phyloP scores from a whole-genome alignment of 768 basidiomycete species.

The Coprinopsis marcescibilis region DNA sequence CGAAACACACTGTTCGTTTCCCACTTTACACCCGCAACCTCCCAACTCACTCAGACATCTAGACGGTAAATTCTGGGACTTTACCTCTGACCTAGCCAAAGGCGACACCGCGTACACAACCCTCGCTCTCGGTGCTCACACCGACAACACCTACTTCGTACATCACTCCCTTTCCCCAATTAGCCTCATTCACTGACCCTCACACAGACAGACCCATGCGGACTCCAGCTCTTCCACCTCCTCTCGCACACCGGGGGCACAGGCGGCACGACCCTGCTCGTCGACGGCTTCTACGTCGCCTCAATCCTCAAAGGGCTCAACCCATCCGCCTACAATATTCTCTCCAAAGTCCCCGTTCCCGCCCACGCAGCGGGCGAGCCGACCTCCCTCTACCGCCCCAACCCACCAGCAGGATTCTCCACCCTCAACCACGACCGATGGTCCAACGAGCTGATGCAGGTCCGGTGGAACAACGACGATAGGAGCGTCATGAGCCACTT shows the following conservation, averaged over 20 bases:
- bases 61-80: conserved; percentile 98
- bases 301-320: conserved; percentile 67
- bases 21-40: neutral
- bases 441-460: conserved; percentile 61
- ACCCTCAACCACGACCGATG: conserved; percentile 60
- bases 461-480: conserved; percentile 95
- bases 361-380: conserved; percentile 87
- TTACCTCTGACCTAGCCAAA: conserved; percentile 84
- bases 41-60: neutral
- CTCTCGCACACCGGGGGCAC: conserved; percentile 75
- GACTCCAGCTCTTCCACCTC: conserved; percentile 94
- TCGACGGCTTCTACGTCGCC: conserved; percentile 93
- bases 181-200: neutral
- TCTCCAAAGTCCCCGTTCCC: conserved; percentile 65
- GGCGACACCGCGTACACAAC: conserved; percentile 95
- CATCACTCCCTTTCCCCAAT: conserved; percentile 17
- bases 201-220: conserved; percentile 81
- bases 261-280: conserved; percentile 87
- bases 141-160: conserved; percentile 64
- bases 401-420: conserved; percentile 58
- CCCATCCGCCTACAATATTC: conserved; percentile 62
- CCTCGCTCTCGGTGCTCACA: conserved; percentile 80
- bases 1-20: conserved; percentile 56
- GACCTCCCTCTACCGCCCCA: conserved; percentile 48
- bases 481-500: conserved; percentile 72